Evolutionary conservation across 805 yeast species (phyloP).

Genomic region (Wickerhamiella azymoides): DNA sequence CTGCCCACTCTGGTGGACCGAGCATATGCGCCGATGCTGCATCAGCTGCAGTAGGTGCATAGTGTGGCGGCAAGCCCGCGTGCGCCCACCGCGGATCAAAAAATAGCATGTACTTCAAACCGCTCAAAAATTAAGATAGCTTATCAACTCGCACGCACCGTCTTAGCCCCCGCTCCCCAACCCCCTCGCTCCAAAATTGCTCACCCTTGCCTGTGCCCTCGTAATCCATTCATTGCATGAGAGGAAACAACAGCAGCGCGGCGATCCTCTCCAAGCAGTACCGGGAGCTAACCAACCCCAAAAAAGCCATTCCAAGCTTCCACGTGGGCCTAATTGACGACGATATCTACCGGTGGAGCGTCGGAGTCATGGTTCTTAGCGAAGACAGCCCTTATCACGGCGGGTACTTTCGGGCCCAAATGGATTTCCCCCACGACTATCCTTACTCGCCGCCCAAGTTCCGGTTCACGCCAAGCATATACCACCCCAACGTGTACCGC

Average conservation of each 20-base stretch:
- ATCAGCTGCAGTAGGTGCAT: too few relatives aligned
- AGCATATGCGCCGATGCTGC: too few relatives aligned
- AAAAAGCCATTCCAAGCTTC: slow-evolving; percentile 58
- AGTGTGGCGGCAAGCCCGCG: too few relatives aligned
- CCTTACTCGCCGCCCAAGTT: slow-evolving; percentile 90
- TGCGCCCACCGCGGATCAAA: too few relatives aligned
- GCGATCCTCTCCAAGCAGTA: slow-evolving; percentile 84
- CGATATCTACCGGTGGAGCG: slow-evolving; percentile 56
- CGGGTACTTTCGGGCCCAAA: slow-evolving; percentile 84
- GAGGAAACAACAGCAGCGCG: slow-evolving; percentile 27
- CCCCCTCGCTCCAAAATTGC: neutral
- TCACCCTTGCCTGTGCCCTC: neutral
- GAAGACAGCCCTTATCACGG: slow-evolving; percentile 87
- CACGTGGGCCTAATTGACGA: slow-evolving; percentile 49
- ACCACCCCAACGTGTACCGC: slow-evolving; percentile 88
- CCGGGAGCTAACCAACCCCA: slow-evolving; percentile 86
- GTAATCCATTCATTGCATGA: neutral
- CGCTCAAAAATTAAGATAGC: too few relatives aligned
- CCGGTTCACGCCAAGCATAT: slow-evolving; percentile 83
- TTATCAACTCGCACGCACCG: too few relatives aligned
- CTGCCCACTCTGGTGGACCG: too few relatives aligned
- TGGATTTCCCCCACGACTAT: slow-evolving; percentile 83
- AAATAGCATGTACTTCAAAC: too few relatives aligned
- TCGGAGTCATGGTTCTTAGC: slow-evolving; percentile 84
- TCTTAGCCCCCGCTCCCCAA: too few relatives aligned